Percentiles rank a stretch among this genome's conserved stretches.
Evolutionary conservation across 352 stramenopile species (phyloP).

Genomic region (Phytophthora multivora): DNA sequence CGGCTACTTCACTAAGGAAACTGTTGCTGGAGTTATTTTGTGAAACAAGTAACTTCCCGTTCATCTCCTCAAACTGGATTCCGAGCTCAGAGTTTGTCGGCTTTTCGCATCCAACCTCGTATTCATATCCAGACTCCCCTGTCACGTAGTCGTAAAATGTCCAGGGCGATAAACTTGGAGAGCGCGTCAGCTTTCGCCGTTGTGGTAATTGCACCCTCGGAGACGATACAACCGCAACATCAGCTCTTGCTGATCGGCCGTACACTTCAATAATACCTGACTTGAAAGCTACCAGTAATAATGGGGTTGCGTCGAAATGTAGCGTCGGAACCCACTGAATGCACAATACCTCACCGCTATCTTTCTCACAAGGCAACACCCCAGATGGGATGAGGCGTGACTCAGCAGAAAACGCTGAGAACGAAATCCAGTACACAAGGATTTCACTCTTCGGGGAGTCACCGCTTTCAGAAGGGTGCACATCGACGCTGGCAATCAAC

Average conservation of each 20-base stretch:
- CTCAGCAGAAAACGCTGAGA: conserved; percentile 81
- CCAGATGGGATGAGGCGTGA: conserved; percentile 81
- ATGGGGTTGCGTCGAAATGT: conserved; percentile 80
- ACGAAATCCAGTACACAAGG: conserved; percentile 85
- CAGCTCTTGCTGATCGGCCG: conserved; percentile 52
- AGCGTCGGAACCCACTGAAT: conserved; percentile 82
- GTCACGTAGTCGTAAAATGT: conserved; percentile 76
- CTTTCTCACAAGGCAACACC: conserved; percentile 55
- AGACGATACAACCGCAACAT: conserved; percentile 62
- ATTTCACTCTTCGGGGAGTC: conserved; percentile 53
- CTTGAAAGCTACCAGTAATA: conserved; percentile 69
- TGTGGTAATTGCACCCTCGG: conserved; percentile 33
- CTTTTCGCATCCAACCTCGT: conserved; percentile 66
- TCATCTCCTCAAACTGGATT: conserved; percentile 48
- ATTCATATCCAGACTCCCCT: conserved; percentile 68
- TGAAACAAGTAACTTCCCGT: conserved; percentile 47
- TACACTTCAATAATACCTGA: conserved; percentile 73
- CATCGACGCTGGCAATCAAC: conserved; percentile 71
- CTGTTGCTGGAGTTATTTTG: conserved; percentile 30
- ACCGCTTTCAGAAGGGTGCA: conserved; percentile 24
- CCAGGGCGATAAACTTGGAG: conserved; percentile 66
- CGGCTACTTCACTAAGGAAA: conserved; percentile 29
- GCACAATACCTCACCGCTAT: conserved; percentile 61
- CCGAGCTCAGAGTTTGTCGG: conserved; percentile 35
- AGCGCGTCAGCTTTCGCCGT: conserved; percentile 33